phyloP scores from a whole-genome alignment of 2,329 filamentous ascomycete genomes.

The Fusarium sp. region DNA sequence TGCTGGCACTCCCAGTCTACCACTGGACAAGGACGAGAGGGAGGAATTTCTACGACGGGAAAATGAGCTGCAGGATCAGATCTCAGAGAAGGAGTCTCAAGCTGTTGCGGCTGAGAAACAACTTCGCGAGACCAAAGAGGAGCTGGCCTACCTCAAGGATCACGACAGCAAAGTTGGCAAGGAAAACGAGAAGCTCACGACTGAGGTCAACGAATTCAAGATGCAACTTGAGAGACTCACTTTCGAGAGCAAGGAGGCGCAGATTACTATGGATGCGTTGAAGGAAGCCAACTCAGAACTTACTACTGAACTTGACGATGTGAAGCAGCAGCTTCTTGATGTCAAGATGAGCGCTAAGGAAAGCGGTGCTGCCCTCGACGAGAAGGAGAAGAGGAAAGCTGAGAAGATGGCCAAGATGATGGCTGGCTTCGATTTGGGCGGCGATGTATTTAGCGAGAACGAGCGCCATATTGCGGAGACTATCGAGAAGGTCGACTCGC shows the following conservation, averaged over 20 bases:
- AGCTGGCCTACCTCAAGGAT: slow-evolving; percentile 86
- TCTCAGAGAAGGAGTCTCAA: slow-evolving; percentile 90
- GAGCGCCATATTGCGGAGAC: slow-evolving; percentile 86
- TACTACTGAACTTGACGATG: slow-evolving; percentile 89
- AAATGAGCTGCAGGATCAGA: slow-evolving; percentile 96
- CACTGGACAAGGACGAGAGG: slow-evolving; percentile 94
- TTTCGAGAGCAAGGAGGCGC: slow-evolving; percentile 96
- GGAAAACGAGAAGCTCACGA: slow-evolving; percentile 88
- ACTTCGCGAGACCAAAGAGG: slow-evolving; percentile 85
- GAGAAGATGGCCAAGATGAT: slow-evolving; percentile 99
- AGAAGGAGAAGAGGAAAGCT: slow-evolving; percentile 98
- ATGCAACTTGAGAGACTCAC: slow-evolving; percentile 97
- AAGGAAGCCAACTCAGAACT: slow-evolving; percentile 97
- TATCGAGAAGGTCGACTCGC: slow-evolving; percentile 83
- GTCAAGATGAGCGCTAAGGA: slow-evolving; percentile 98
- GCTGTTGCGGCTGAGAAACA: slow-evolving; percentile 83
- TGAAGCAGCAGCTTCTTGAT: slow-evolving; percentile 95
- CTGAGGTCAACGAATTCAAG: slow-evolving; percentile 90
- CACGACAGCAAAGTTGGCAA: slow-evolving; percentile 85
- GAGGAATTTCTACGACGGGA: slow-evolving; percentile 95
- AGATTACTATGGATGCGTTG: slow-evolving; percentile 96
- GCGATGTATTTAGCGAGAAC: slow-evolving; percentile 93
- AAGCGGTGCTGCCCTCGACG: slow-evolving; percentile 87
- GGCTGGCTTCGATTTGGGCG: slow-evolving; percentile 95
- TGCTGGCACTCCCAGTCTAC: slow-evolving; percentile 85